Conservation (phyloP, 257 asterid genomes). For the Nicotiana knightiana region DNA sequence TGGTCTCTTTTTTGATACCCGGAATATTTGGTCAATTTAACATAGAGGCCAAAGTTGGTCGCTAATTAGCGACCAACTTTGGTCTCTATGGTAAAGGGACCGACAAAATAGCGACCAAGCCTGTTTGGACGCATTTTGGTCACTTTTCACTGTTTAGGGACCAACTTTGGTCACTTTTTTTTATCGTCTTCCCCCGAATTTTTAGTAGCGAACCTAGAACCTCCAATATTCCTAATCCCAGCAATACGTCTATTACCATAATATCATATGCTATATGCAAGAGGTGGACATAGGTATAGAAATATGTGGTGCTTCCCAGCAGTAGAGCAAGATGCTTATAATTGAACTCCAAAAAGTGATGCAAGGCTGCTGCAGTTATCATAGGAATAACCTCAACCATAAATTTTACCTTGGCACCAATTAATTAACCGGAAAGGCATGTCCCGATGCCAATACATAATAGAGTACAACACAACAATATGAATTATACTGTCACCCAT, state of each 20-base stretch:
- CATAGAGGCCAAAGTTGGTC: no score
- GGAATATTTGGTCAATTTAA: no score
- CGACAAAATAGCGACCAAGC: no score
- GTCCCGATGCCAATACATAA: not conserved
- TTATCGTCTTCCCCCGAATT: no score
- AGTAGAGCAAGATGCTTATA: not conserved
- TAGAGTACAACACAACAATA: not conserved
- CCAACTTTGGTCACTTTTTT: no score
- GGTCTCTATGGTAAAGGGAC: no score
- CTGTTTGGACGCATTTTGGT: no score
- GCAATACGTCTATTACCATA: not conserved
- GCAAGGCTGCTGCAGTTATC: not conserved
- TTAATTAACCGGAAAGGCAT: not conserved
- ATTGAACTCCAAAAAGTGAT: not conserved
- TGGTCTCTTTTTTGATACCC: no score
- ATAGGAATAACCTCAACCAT: not conserved
- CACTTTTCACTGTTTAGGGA: no score
- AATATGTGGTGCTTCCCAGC: not conserved
- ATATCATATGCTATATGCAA: not conserved
- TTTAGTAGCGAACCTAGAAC: slow-evolving; percentile 25
- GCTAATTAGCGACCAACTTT: no score
- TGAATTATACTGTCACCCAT: no score
- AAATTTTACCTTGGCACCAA: not conserved
- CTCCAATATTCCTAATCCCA: not conserved
- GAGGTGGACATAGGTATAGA: not conserved